Evolutionary conservation across 495 filamentous ascomycete genomes (phyloP).

Genomic region (Penicillium lividum): DNA sequence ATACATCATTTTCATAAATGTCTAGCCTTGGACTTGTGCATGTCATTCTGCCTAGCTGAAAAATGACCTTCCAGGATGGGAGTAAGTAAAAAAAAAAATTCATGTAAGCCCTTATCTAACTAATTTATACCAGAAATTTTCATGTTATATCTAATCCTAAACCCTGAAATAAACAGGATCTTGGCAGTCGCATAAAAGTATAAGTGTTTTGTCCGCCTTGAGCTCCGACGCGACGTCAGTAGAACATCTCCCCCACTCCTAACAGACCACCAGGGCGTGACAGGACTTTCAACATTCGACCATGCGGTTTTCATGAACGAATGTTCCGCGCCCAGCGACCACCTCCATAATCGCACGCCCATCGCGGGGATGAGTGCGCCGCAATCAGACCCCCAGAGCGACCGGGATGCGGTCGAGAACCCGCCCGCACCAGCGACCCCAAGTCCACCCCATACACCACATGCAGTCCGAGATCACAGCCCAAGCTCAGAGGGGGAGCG

Average conservation of each 20-base stretch:
- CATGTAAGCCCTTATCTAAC: too few relatives aligned
- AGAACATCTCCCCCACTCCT: neutral
- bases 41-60: too few relatives aligned
- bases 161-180: neutral
- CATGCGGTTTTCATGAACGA: conserved; percentile 18
- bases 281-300: neutral
- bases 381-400: conserved; percentile 15
- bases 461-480: conserved; percentile 23
- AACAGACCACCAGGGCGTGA: neutral
- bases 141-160: too few relatives aligned
- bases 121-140: too few relatives aligned
- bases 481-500: conserved; percentile 42
- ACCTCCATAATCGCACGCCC: conserved; percentile 26
- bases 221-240: conserved; percentile 1
- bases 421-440: conserved; percentile 4
- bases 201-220: neutral
- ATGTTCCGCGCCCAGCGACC: conserved; percentile 27
- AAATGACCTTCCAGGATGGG: too few relatives aligned
- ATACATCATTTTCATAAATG: too few relatives aligned
- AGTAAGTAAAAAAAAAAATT: too few relatives aligned
- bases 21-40: too few relatives aligned
- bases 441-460: conserved; percentile 9
- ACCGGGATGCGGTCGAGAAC: conserved; percentile 15
- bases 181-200: neutral
- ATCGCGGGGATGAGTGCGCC: conserved; percentile 29